Evolutionary conservation across 805 yeast species (phyloP).

Genomic region (Nakazawaea holstii): DNA sequence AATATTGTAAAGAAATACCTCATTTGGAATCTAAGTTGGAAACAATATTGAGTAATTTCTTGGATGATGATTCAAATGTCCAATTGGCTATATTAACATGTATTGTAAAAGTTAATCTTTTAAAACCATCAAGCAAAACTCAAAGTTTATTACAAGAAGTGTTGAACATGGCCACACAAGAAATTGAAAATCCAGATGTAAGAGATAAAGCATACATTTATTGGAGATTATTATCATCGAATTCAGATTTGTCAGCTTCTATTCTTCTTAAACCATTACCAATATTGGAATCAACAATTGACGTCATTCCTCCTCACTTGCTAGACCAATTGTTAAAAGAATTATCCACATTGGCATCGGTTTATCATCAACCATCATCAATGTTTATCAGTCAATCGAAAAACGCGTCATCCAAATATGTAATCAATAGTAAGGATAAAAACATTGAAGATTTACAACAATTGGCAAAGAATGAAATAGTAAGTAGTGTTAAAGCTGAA

Average conservation of each 20-base stretch:
- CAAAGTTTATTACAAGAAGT: constrained; percentile 48
- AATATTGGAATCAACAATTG: constrained; percentile 65
- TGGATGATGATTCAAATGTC: constrained; percentile 53
- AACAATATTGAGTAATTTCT: constrained; percentile 43
- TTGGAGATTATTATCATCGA: constrained; percentile 67
- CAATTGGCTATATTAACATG: constrained; percentile 59
- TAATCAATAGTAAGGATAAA: constrained; percentile 30
- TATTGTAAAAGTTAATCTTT: constrained; percentile 49
- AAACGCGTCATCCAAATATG: constrained; percentile 12
- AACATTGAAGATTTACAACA: constrained; percentile 74
- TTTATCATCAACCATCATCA: constrained; percentile 78
- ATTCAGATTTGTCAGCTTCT: constrained; percentile 38
- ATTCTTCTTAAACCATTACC: constrained; percentile 64
- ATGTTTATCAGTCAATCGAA: constrained; percentile 38
- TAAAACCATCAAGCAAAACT: constrained; percentile 25
- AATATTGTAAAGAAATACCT: constrained; percentile 58
- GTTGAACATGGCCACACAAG: constrained; percentile 57
- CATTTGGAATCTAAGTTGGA: constrained; percentile 42
- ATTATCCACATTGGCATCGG: constrained; percentile 80
- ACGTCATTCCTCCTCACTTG: constrained; percentile 61
- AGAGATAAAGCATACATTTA: constrained; percentile 76
- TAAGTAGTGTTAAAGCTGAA: constrained; percentile 58
- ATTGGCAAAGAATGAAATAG: constrained; percentile 72
- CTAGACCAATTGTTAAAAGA: constrained; percentile 69
- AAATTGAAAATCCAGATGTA: constrained; percentile 68